Conservation (phyloP, 495 filamentous ascomycete genomes). For the Neurospora sp. region DNA sequence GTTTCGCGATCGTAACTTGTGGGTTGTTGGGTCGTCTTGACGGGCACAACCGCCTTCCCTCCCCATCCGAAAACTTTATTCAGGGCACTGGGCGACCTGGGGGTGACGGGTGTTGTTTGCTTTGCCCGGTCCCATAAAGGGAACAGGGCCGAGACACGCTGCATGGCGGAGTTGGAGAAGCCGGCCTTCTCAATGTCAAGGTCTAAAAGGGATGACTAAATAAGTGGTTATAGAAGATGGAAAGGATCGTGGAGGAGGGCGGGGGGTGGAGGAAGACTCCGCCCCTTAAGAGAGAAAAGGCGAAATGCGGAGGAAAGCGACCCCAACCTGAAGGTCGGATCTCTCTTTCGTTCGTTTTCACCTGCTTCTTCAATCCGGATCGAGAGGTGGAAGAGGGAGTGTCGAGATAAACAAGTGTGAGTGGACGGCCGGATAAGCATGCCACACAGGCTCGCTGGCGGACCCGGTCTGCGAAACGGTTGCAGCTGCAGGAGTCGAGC, state of each 20-base stretch:
- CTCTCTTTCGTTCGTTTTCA: neutral
- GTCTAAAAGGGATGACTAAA: neutral
- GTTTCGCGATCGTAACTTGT: slow-evolving; percentile 46
- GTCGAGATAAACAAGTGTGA: neutral
- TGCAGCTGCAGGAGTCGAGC: neutral
- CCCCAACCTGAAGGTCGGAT: slow-evolving; percentile 6
- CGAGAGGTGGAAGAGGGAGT: neutral
- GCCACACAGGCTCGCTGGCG: neutral
- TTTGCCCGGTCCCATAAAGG: slow-evolving; percentile 38
- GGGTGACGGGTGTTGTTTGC: slow-evolving; percentile 17
- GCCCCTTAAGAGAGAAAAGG: neutral
- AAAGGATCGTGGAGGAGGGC: neutral
- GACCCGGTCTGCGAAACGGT: neutral
- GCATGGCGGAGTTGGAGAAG: slow-evolving; percentile 27
- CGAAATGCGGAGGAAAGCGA: neutral
- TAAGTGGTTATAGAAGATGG: neutral
- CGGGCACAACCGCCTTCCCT: slow-evolving; percentile 30
- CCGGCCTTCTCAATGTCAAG: slow-evolving; percentile 1
- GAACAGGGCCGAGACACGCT: slow-evolving; percentile 41
- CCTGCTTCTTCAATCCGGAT: neutral
- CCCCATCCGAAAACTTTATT: slow-evolving; percentile 39
- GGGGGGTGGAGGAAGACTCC: neutral
- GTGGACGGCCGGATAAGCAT: neutral
- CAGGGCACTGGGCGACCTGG: slow-evolving; percentile 19
- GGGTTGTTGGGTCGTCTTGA: slow-evolving; percentile 35